Base-by-base conservation (phyloP, 2,329 filamentous ascomycete species). In the Teratosphaeria epicoccoides region DNA sequence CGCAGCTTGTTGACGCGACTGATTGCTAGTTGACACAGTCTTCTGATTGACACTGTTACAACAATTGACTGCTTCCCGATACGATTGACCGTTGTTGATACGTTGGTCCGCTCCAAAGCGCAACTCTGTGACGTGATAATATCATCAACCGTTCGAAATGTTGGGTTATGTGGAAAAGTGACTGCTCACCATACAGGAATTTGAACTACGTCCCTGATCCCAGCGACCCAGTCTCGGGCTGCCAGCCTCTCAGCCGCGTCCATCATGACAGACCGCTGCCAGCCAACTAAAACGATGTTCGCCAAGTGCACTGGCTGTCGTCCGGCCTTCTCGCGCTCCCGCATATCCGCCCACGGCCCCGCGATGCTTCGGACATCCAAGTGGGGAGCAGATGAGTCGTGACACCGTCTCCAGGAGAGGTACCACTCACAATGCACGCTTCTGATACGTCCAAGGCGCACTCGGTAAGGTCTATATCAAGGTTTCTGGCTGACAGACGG, bases 371-470 rank as follows among this genome's bases (percentile, higher is more conserved):
- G 23, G 23, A 28, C 44, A 46, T 46, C 23, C 12, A 47, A 24
- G 51, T 53, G 51, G 51, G 51, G 51, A 53, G 51, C 51, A 53
- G 51, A 50, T 50, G 43, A 49, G 51, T 43, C 48, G 51, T 53
- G 51, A 47, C 47, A 17, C 24, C 17, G 11, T 26, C 24, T 24
- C 6, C 9, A n/a, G n/a, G n/a, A n/a, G n/a, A n/a, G n/a, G n/a
- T 11, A 24, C 20, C 23, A 24, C 17, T 24, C 12, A 7, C 20
- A 28, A 12, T 48, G 24, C 46, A 23, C 10, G 11, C 25, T 23
- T 22, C 44, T 46, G 12, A 24, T 22, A n/a, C 23, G 11, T 46
- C 33, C n/a, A n/a, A 40, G 9, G 33, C n/a, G 5, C 33, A 20
- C 9, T 17, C n/a, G 33, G 33, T 49, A 49, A 43, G 47, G 5